These are phyloP conservation scores for Entophlyctis helioformis DNA, from an alignment of 192 early-diverging fungal species.

Conservation along the genomic window DNA sequence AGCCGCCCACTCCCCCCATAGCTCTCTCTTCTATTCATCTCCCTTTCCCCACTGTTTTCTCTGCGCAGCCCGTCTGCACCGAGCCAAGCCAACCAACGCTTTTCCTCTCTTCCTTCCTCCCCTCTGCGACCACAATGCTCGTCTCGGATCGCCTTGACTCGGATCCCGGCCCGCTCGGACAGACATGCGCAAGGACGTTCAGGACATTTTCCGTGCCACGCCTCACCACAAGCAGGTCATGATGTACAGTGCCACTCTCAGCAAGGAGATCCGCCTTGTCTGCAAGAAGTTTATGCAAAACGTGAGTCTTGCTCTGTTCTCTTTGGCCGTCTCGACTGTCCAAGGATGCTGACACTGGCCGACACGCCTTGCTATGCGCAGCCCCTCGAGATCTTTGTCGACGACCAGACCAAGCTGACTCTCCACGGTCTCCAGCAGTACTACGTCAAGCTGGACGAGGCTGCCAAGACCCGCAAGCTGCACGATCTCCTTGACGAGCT, in stretches of 20 bases:
- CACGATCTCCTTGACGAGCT: conserved; percentile 84
- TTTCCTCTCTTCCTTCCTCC: too few relatives aligned
- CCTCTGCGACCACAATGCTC: too few relatives aligned
- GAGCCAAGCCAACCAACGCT: too few relatives aligned
- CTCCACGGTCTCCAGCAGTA: conserved; percentile 95
- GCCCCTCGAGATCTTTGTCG: conserved; percentile 95
- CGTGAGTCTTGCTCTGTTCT: too few relatives aligned
- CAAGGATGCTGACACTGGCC: too few relatives aligned
- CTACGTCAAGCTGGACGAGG: conserved; percentile 76
- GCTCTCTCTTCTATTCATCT: too few relatives aligned
- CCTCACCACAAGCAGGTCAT: conserved; percentile 98
- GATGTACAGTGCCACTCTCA: conserved; percentile 95
- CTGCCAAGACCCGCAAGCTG: conserved; percentile 86
- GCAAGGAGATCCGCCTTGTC: conserved; percentile 81
- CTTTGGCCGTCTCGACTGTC: conserved; percentile 5
- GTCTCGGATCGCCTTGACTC: neutral
- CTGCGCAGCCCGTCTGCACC: too few relatives aligned
- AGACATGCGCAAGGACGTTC: conserved; percentile 97
- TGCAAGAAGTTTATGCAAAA: conserved; percentile 99
- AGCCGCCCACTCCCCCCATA: neutral
- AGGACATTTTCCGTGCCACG: conserved; percentile 88
- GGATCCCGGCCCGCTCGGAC: too few relatives aligned
- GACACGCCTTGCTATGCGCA: too few relatives aligned
- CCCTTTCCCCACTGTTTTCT: too few relatives aligned
- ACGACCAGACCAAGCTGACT: conserved; percentile 95